phyloP scores from a whole-genome alignment of 805 yeast species.

The Candida maesae region DNA sequence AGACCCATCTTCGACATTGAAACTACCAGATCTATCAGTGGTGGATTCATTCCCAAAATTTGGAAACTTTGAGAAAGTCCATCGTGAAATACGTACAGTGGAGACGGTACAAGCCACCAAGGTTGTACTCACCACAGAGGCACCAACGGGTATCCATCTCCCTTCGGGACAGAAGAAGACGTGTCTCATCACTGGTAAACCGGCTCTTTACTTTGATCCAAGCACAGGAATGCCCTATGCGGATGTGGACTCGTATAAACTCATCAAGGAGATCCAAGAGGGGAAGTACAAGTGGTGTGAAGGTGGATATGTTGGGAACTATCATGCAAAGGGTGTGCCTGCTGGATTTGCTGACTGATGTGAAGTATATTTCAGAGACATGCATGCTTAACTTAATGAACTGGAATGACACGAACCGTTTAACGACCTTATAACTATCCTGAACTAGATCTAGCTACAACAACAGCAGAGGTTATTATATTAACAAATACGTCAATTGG shows the following conservation, averaged over 20 bases:
- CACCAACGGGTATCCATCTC: constrained; percentile 70
- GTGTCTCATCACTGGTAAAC: constrained; percentile 74
- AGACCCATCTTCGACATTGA: constrained; percentile 34
- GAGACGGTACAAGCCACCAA: constrained; percentile 39
- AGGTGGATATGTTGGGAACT: constrained; percentile 45
- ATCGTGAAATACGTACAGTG: constrained; percentile 25
- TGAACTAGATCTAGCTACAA: too few relatives aligned
- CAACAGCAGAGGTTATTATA: too few relatives aligned
- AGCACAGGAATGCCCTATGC: constrained; percentile 82
- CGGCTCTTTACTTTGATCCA: constrained; percentile 86
- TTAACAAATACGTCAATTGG: too few relatives aligned
- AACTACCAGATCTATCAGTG: constrained; percentile 37
- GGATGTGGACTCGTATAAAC: constrained; percentile 74
- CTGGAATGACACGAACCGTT: too few relatives aligned
- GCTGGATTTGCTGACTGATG: constrained; percentile 53
- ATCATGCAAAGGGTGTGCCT: constrained; percentile 85
- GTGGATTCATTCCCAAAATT: constrained; percentile 46
- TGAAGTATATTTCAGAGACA: too few relatives aligned
- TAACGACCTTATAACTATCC: too few relatives aligned
- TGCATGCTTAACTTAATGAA: too few relatives aligned
- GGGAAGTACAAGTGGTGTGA: constrained; percentile 54
- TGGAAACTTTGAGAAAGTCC: constrained; percentile 51
- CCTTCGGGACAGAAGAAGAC: constrained; percentile 64
- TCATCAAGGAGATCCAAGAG: constrained; percentile 54
- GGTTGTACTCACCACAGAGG: constrained; percentile 55